These are phyloP conservation scores for Primulina tabacum DNA, from an alignment of 257 asterid genomes.

Conservation along the genomic window DNA sequence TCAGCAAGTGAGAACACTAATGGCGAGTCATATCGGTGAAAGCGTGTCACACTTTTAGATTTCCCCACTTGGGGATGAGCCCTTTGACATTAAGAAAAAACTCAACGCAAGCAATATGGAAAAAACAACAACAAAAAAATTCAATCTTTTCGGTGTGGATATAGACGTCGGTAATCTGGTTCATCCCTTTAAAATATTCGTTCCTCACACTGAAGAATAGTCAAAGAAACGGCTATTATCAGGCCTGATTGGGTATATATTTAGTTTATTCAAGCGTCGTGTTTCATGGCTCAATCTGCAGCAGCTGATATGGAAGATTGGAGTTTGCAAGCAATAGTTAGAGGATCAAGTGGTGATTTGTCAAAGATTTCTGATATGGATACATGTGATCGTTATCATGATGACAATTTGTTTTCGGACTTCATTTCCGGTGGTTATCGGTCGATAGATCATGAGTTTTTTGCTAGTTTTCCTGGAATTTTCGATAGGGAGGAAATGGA, in stretches of 20 bases:
- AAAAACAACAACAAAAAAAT: slow-evolving; percentile 12
- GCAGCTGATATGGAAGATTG: slow-evolving; percentile 46
- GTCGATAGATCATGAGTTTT: slow-evolving; percentile 24
- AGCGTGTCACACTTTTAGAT: slow-evolving; percentile 37
- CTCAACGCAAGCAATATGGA: slow-evolving; percentile 38
- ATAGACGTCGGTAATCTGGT: not conserved
- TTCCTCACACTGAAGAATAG: not conserved
- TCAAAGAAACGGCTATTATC: slow-evolving; percentile 33
- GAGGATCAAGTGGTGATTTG: slow-evolving; percentile 44
- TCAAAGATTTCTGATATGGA: slow-evolving; percentile 24
- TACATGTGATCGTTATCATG: slow-evolving; percentile 23
- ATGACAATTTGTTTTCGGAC: slow-evolving; percentile 12
- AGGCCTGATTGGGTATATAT: not conserved
- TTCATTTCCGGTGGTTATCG: slow-evolving; percentile 1
- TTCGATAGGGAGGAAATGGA: slow-evolving; percentile 28
- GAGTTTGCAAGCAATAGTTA: slow-evolving; percentile 60
- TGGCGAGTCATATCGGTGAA: slow-evolving; percentile 25
- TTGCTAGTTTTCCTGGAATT: slow-evolving; percentile 33
- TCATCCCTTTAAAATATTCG: not conserved
- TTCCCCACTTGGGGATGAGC: slow-evolving; percentile 29
- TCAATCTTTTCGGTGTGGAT: slow-evolving; percentile 23
- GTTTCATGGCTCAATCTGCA: slow-evolving; percentile 3
- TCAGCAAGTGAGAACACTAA: slow-evolving; percentile 41
- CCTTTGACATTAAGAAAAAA: slow-evolving; percentile 45
- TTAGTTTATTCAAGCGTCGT: not conserved